Base-by-base conservation (phyloP, 805 yeast genomes). In the Wickerhamiella sergipiensis region DNA sequence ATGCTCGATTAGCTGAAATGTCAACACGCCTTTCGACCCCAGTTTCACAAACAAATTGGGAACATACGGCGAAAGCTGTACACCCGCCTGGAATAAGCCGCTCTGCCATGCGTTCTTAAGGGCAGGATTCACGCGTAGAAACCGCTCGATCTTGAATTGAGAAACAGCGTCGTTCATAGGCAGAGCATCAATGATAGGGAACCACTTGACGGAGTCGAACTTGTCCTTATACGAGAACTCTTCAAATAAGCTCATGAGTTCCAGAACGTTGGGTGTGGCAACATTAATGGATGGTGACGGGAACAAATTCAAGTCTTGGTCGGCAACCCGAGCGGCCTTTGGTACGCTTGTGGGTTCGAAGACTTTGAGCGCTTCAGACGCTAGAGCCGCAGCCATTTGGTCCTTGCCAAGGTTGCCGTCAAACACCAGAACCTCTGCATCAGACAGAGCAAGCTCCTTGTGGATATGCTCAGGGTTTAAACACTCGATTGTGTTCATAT, bases 261-360 rank as follows among this genome's bases (percentile, higher is more conserved):
- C 95, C 9, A 68, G 64, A 1, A 71, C 61, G 0, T 94, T 88
- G 0, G 95, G 95, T 0, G 92, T 82, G 1, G 77, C 66, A 19
- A 83, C 56, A 50, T 71, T 68, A 23, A 64, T 61, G 31, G 50
- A 40, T 19, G 74, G 68, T 40, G 75, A 54, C 0, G 87, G 86
- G 56, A 66, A 80, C 6, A 74, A 73, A 1, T 59, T 55, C 2
- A 76, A 57, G 2, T 58, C 38, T 43, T 49, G 56, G n/a, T 64
- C 54, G 0, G 78, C 72, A 2, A 83, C 56, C 51, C 72, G 70
- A 0, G 64, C 63, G 1, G 89, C 75, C 60, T 86, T 87, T 2
- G 78, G 71, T 1, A 69, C 71, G 1, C 92, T 81, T 0, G 95
- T 87, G 3, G 96, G 95, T 56, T 87, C 96, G 52, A 81, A 71